A percentile compares a stretch with the other conserved stretches of the same genome.
Evolutionary conservation across 2,329 filamentous ascomycete genomes (phyloP).

Genomic region (Xenosphaeropsis pyriputrescens): DNA sequence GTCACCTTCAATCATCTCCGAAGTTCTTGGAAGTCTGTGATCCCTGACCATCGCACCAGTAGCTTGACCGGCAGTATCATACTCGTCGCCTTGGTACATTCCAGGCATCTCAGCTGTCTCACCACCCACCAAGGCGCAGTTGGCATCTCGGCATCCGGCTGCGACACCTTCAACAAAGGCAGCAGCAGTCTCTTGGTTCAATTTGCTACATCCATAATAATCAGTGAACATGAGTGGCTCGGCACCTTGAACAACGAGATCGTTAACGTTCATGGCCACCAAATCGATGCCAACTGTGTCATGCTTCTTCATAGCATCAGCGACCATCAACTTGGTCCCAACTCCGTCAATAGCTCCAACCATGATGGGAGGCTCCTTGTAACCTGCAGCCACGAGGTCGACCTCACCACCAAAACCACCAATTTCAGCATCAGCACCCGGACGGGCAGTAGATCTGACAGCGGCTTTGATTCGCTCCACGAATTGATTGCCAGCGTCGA

Average conservation of each 20-base stretch:
- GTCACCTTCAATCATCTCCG: constrained; percentile 68
- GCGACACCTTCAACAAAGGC: constrained; percentile 88
- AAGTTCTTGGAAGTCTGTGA: constrained; percentile 59
- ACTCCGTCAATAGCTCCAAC: constrained; percentile 96
- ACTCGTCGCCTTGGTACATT: constrained; percentile 78
- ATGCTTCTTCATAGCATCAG: constrained; percentile 78
- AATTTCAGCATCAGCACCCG: constrained; percentile 84
- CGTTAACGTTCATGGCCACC: constrained; percentile 98
- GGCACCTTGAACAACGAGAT: constrained; percentile 89
- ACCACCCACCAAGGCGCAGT: constrained; percentile 86
- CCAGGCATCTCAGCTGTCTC: constrained; percentile 98
- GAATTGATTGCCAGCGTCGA: constrained; percentile 85
- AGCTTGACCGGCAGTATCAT: constrained; percentile 84
- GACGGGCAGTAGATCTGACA: constrained; percentile 70
- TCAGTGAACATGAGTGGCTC: constrained; percentile 94
- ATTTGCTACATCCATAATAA: constrained; percentile 87
- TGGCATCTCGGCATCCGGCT: constrained; percentile 68
- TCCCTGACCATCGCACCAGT: constrained; percentile 65
- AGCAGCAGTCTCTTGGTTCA: constrained; percentile 64
- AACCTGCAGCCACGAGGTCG: constrained; percentile 62
- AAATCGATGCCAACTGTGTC: constrained; percentile 93
- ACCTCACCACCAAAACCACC: constrained; percentile 89
- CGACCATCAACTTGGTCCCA: constrained; percentile 93
- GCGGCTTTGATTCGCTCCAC: constrained; percentile 84
- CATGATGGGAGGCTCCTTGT: constrained; percentile 59